phyloP scores from a whole-genome alignment of 2,329 filamentous ascomycete genomes.

The Stromatinia cepivora region DNA sequence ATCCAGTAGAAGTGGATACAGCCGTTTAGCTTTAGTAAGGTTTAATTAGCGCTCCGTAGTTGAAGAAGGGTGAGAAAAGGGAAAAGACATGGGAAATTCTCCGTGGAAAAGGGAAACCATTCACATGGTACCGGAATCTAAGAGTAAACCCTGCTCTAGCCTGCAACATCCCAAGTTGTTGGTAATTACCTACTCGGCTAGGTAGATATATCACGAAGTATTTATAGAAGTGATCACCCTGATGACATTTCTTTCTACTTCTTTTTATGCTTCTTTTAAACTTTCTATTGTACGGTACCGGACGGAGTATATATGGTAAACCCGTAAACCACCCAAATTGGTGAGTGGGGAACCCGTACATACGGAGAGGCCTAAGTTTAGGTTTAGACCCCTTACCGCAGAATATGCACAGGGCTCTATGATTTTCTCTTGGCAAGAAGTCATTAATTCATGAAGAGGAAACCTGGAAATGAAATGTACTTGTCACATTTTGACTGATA shows the following conservation, averaged over 20 bases:
- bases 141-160: neutral
- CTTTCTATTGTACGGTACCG: too few species aligned
- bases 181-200: neutral
- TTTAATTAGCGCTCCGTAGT: too few species aligned
- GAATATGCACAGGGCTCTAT: neutral
- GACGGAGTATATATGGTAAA: too few species aligned
- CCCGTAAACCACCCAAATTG: neutral
- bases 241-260: neutral
- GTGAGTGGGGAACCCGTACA: neutral
- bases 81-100: neutral
- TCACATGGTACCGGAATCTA: neutral
- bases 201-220: too few species aligned
- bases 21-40: neutral
- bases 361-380: neutral
- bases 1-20: conserved; percentile 1
- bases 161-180: neutral
- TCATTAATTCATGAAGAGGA: neutral
- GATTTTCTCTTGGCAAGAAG: neutral
- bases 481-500: neutral
- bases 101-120: neutral
- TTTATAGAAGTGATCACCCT: neutral
- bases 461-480: neutral
- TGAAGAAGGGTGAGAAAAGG: neutral
- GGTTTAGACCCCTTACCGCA: conserved; percentile 13
- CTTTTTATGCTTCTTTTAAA: neutral